Evolutionary conservation across 1,139 yeast species (phyloP).

Genomic region (Candida gigantensis): DNA sequence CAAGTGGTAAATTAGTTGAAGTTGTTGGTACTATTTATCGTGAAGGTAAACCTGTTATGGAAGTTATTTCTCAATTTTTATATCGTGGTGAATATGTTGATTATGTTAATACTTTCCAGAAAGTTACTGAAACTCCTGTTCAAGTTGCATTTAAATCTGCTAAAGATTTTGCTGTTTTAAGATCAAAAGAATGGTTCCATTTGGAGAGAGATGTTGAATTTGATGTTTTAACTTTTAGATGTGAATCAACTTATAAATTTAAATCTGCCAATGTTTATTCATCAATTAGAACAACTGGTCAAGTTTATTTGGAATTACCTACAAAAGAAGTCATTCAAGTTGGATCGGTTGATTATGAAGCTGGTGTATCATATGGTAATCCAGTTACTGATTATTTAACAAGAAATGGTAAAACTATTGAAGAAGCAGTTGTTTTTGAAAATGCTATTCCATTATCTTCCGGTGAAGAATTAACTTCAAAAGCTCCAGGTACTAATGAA

Average conservation of each 20-base stretch:
- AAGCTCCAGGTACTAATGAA: constrained; percentile 87
- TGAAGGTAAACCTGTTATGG: constrained; percentile 81
- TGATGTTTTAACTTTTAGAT: constrained; percentile 85
- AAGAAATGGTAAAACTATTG: constrained; percentile 91
- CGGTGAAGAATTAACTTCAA: constrained; percentile 69
- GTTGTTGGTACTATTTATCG: constrained; percentile 88
- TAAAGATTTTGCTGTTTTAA: constrained; percentile 90
- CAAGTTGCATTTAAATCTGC: constrained; percentile 71
- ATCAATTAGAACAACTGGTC: constrained; percentile 82
- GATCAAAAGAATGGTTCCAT: constrained; percentile 98
- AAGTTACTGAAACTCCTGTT: constrained; percentile 83
- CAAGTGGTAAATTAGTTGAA: constrained; percentile 93
- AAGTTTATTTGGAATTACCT: constrained; percentile 84
- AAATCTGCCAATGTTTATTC: constrained; percentile 76
- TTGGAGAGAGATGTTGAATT: constrained; percentile 70
- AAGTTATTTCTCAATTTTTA: constrained; percentile 91
- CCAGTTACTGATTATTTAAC: constrained; percentile 93
- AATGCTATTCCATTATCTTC: constrained; percentile 86
- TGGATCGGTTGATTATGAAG: constrained; percentile 86
- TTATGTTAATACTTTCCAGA: constrained; percentile 90
- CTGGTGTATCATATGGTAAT: constrained; percentile 93
- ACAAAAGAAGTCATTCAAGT: constrained; percentile 88
- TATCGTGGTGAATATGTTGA: constrained; percentile 92
- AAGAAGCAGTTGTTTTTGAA: constrained; percentile 90
- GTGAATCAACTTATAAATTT: constrained; percentile 80